These are phyloP conservation scores for Blastocystis sp. DNA, from an alignment of 352 stramenopile species.

Conservation along the genomic window DNA sequence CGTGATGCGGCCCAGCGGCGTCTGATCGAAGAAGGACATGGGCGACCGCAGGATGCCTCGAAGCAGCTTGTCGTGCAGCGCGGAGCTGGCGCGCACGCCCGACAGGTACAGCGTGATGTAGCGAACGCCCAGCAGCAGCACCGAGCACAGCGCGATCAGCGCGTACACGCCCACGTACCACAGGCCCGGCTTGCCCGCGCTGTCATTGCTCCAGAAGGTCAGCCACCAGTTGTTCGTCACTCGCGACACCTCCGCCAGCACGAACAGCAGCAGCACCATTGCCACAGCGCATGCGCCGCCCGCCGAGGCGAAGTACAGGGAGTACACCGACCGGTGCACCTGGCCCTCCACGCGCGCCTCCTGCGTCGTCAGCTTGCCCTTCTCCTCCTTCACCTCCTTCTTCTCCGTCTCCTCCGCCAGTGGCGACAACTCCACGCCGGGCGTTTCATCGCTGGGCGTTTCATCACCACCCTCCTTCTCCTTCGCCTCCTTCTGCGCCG, in stretches of 20 bases:
- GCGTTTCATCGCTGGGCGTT: neutral
- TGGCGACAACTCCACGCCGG: neutral
- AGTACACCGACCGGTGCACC: constrained; percentile 75
- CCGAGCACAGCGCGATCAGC: constrained; percentile 76
- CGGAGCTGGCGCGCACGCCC: constrained; percentile 75
- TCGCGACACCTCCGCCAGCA: constrained; percentile 80
- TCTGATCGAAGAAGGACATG: constrained; percentile 86
- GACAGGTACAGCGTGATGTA: constrained; percentile 77
- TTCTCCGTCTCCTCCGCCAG: neutral
- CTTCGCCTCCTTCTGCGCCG: constrained; percentile 15
- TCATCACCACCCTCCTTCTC: constrained; percentile 70
- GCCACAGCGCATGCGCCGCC: constrained; percentile 74
- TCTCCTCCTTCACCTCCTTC: constrained; percentile 44
- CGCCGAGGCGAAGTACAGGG: constrained; percentile 75
- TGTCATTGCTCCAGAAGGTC: constrained; percentile 86
- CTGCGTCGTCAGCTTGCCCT: constrained; percentile 73
- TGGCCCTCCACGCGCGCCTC: constrained; percentile 74
- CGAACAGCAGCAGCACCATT: constrained; percentile 77
- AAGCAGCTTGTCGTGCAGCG: constrained; percentile 76
- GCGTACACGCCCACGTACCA: constrained; percentile 83
- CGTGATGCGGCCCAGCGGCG: constrained; percentile 86
- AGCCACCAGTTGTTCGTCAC: constrained; percentile 86
- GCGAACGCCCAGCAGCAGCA: constrained; percentile 76
- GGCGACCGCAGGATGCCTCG: constrained; percentile 77
- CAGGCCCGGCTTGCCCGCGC: constrained; percentile 76